Evolutionary conservation across 768 basidiomycete genomes (phyloP).

Genomic region (Lentinula lateritia): DNA sequence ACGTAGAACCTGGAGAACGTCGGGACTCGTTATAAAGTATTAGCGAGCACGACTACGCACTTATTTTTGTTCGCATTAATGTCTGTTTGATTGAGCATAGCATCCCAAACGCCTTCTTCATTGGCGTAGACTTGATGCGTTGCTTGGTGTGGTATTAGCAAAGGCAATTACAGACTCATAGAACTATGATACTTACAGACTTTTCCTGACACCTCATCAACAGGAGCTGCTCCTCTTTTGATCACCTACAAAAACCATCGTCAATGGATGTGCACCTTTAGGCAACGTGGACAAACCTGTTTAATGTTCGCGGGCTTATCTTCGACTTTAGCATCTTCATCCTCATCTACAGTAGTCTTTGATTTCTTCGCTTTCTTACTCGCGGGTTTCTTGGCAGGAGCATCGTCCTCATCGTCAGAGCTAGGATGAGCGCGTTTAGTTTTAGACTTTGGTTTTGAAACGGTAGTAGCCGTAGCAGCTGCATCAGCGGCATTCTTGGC

Average conservation of each 20-base stretch:
- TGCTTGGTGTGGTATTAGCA: slow-evolving; percentile 20
- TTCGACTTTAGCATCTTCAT: slow-evolving; percentile 18
- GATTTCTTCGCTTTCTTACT: slow-evolving; percentile 11
- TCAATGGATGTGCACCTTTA: not conserved
- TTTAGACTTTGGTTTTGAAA: slow-evolving; percentile 23
- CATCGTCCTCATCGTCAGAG: slow-evolving; percentile 9
- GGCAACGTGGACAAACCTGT: slow-evolving; percentile 5
- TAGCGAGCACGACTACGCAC: slow-evolving; percentile 20
- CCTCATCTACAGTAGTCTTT: slow-evolving; percentile 16
- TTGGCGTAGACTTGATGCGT: slow-evolving; percentile 47
- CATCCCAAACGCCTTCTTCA: slow-evolving; percentile 44
- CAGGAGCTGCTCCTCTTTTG: slow-evolving; percentile 51
- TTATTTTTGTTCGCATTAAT: slow-evolving; percentile 56
- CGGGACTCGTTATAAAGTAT: not conserved
- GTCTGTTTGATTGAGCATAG: slow-evolving; percentile 59
- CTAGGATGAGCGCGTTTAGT: slow-evolving; percentile 25
- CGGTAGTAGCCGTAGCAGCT: slow-evolving; percentile 16
- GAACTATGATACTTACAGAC: slow-evolving; percentile 33
- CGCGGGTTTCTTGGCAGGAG: slow-evolving; percentile 7
- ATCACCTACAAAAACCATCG: slow-evolving; percentile 31
- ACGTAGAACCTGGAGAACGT: slow-evolving; percentile 44
- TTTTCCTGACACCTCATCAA: slow-evolving; percentile 40
- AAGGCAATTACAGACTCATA: not conserved
- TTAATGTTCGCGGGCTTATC: slow-evolving; percentile 42
- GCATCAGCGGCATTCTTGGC: slow-evolving; percentile 18